Evolutionary conservation across 306 rosid species (phyloP), one percentile per base, ranked within the genome.

Genomic region (Prosopis cineraria): DNA sequence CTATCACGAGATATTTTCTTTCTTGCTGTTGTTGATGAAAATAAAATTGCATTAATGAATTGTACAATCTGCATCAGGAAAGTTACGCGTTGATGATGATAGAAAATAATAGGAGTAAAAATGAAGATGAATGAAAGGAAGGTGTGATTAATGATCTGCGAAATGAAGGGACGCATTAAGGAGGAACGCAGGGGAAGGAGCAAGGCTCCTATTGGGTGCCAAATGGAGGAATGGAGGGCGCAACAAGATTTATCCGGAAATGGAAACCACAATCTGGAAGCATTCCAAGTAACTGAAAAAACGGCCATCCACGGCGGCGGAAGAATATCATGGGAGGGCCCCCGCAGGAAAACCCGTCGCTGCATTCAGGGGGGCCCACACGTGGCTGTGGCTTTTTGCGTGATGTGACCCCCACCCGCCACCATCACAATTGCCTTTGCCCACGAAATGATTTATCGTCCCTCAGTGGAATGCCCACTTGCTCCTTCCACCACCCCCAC

Each of bases 381-480:
- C 6, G 1, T 8, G 1, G 22, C 7, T 20, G 8, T 29, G 19
- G 12, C 48, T 47, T 80, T 80, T 81, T 37, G 4, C 29, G 2
- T 52, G 88, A 90, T 45, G 72, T 71, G 88, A 86, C 59, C 29
- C 27, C 59, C 59, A 48, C 85, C 47, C 31, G 41, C 43, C 69
- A 77, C 75, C 75, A 73, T 58, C 52, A n/a, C 24, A n/a, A n/a
- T 20, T 2, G 59, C 59, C 59, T 22, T 9, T 2, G 27, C 84
- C 56, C 68, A 31, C 20, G 83, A 74, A 84, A 84, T 84, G 89
- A 82, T 84, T 90, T 89, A 80, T 77, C 69, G 65, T 60, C 55
- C 6, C 37, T 24, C 48, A 84, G 87, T 88, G 95, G 83, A 25
- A 73, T 41, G 53, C 89, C 89, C 90, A 86, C 90, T 84, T 65